These are phyloP conservation scores for Aristolochia fimbriata DNA, from an alignment of 164 flowering plant genomes.

Conservation along the genomic window DNA sequence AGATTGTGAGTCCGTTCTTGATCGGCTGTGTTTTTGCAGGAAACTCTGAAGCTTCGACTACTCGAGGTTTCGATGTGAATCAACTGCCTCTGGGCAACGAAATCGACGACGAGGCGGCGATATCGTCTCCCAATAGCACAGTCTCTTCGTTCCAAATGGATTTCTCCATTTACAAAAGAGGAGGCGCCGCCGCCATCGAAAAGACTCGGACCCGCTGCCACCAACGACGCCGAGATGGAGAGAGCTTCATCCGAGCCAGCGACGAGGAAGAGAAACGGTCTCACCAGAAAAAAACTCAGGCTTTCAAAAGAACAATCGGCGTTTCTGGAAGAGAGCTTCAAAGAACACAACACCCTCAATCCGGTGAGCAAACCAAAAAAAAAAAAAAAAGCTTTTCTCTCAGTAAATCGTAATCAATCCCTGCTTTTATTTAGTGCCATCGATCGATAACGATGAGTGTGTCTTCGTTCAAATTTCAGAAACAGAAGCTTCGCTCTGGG, in stretches of 20 bases:
- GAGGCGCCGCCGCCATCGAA: slow-evolving; percentile 9
- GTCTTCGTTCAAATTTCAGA: slow-evolving; percentile 35
- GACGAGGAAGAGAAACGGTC: slow-evolving; percentile 70
- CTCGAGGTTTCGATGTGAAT: slow-evolving; percentile 43
- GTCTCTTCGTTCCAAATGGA: slow-evolving; percentile 59
- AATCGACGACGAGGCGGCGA: slow-evolving; percentile 30
- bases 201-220: slow-evolving; percentile 17
- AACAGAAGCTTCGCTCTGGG: slow-evolving; percentile 66
- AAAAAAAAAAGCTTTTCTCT: no score
- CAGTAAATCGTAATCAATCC: no score
- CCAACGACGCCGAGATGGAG: slow-evolving; percentile 30
- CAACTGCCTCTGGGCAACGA: slow-evolving; percentile 27
- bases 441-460: no score
- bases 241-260: slow-evolving; percentile 50
- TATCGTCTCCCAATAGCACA: slow-evolving; percentile 53
- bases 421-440: background rate
- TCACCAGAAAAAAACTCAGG: slow-evolving; percentile 67
- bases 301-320: slow-evolving; percentile 90
- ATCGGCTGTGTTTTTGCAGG: slow-evolving; percentile 1
- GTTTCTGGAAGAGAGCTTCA: slow-evolving; percentile 88
- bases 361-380: slow-evolving; percentile 47
- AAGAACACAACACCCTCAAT: slow-evolving; percentile 85
- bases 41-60: slow-evolving; percentile 22
- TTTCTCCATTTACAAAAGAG: slow-evolving; percentile 27
- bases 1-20: no score